Percentiles rank a stretch among this genome's conserved stretches.
These are phyloP conservation scores for Neurospora sp. DNA, from an alignment of 495 filamentous ascomycete genomes.

Conservation along the genomic window DNA sequence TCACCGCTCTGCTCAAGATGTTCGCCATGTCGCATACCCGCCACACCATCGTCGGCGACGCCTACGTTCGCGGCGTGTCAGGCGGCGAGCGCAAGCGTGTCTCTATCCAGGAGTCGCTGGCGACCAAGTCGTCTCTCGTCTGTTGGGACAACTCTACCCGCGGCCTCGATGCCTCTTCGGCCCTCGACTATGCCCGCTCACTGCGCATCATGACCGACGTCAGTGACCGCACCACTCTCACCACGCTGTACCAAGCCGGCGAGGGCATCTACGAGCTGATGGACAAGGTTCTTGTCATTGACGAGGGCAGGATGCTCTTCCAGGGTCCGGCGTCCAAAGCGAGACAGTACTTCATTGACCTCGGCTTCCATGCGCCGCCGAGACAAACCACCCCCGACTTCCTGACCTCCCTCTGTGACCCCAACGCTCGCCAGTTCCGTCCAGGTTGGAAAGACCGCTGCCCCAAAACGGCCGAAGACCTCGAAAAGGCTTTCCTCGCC, in stretches of 20 bases:
- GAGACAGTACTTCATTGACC: conserved; percentile 49
- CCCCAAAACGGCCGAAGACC: conserved; percentile 62
- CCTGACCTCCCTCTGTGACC: conserved; percentile 61
- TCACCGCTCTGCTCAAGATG: conserved; percentile 60
- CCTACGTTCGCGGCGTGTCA: conserved; percentile 64
- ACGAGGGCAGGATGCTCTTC: conserved; percentile 59
- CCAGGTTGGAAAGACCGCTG: conserved; percentile 52
- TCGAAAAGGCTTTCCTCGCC: conserved; percentile 51
- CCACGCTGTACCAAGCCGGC: conserved; percentile 76
- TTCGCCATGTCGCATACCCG: conserved; percentile 72
- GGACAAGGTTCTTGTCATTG: conserved; percentile 58
- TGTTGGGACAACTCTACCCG: conserved; percentile 66
- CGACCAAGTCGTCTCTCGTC: conserved; percentile 38
- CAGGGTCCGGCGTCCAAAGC: conserved; percentile 51
- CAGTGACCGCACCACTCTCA: conserved; percentile 68
- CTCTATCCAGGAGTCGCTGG: conserved; percentile 42
- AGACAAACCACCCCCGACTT: conserved; percentile 60
- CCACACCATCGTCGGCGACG: conserved; percentile 77
- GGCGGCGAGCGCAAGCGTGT: conserved; percentile 51
- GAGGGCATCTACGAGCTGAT: conserved; percentile 76
- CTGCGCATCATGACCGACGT: conserved; percentile 77
- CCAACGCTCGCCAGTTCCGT: conserved; percentile 49
- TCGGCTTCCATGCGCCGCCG: conserved; percentile 46
- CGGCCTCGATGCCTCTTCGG: conserved; percentile 71
- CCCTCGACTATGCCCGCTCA: conserved; percentile 68